These are phyloP conservation scores for Candida tammaniensis DNA, from an alignment of 805 yeast species.

Conservation along the genomic window DNA sequence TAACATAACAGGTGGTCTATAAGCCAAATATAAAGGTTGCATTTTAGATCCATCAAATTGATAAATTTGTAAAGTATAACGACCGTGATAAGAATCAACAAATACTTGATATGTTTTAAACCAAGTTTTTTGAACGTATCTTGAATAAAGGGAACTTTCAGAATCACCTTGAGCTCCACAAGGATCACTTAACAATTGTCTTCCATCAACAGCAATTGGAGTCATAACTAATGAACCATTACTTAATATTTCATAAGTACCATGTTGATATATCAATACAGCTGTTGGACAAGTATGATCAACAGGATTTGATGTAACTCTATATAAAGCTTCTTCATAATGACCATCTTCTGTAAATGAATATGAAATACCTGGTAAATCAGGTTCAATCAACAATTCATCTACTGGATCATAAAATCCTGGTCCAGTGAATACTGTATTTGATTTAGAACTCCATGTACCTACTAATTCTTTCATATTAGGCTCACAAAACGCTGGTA, in stretches of 20 bases:
- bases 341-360: slow-evolving; percentile 92
- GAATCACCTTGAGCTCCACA: slow-evolving; percentile 44
- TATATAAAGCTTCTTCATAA: slow-evolving; percentile 87
- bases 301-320: slow-evolving; percentile 65
- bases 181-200: slow-evolving; percentile 87
- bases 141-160: slow-evolving; percentile 53
- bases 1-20: slow-evolving; percentile 92
- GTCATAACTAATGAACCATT: slow-evolving; percentile 69
- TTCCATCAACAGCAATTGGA: slow-evolving; percentile 86
- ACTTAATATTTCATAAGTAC: slow-evolving; percentile 58
- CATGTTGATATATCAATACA: slow-evolving; percentile 84
- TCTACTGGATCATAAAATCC: slow-evolving; percentile 95
- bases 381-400: slow-evolving; percentile 92
- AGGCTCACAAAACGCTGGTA: slow-evolving; percentile 28
- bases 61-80: slow-evolving; percentile 68
- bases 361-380: slow-evolving; percentile 88
- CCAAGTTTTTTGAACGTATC: slow-evolving; percentile 67
- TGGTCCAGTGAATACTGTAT: slow-evolving; percentile 95
- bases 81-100: slow-evolving; percentile 81
- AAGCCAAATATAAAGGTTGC: slow-evolving; percentile 89
- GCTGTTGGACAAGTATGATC: slow-evolving; percentile 85
- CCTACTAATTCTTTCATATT: slow-evolving; percentile 59
- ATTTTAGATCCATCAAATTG: slow-evolving; percentile 75
- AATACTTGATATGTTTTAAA: slow-evolving; percentile 57
- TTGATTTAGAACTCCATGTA: slow-evolving; percentile 94